These are phyloP conservation scores for Heterobasidion irregulare DNA, from an alignment of 1,284 basidiomycete species.

Conservation along the genomic window DNA sequence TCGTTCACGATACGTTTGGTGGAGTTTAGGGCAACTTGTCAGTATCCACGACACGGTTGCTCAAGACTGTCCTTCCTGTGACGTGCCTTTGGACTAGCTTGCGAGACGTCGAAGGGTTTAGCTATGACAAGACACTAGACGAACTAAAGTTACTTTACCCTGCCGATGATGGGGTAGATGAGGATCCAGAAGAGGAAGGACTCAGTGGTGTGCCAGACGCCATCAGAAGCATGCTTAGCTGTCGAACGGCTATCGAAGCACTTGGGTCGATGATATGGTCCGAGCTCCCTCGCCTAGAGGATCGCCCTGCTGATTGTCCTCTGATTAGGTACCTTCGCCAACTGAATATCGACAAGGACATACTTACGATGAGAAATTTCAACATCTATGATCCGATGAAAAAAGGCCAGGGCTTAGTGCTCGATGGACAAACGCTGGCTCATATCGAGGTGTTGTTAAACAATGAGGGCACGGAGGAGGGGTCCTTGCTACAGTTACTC, in stretches of 20 bases:
- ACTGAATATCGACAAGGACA: slow-evolving; percentile 90
- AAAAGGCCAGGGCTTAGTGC: slow-evolving; percentile 70
- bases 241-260: slow-evolving; percentile 68
- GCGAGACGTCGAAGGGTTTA: slow-evolving; percentile 75
- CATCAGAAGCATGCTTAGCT: slow-evolving; percentile 66
- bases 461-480: slow-evolving; percentile 86
- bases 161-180: slow-evolving; percentile 22
- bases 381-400: slow-evolving; percentile 95
- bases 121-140: slow-evolving; percentile 62
- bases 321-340: slow-evolving; percentile 71
- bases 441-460: slow-evolving; percentile 92
- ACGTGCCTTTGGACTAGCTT: slow-evolving; percentile 85
- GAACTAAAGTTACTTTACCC: slow-evolving; percentile 65
- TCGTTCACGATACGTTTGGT: not conserved
- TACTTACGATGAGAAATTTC: slow-evolving; percentile 91
- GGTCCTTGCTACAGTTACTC: slow-evolving; percentile 79
- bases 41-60: slow-evolving; percentile 69
- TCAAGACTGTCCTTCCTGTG: slow-evolving; percentile 73
- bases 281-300: slow-evolving; percentile 7
- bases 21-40: slow-evolving; percentile 71
- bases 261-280: slow-evolving; percentile 87
- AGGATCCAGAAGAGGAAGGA: slow-evolving; percentile 35
- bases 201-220: slow-evolving; percentile 56
- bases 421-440: slow-evolving; percentile 90
- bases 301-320: not conserved